Conservation (phyloP, 495 filamentous ascomycete species). For the Aspergillus bridgeri region DNA sequence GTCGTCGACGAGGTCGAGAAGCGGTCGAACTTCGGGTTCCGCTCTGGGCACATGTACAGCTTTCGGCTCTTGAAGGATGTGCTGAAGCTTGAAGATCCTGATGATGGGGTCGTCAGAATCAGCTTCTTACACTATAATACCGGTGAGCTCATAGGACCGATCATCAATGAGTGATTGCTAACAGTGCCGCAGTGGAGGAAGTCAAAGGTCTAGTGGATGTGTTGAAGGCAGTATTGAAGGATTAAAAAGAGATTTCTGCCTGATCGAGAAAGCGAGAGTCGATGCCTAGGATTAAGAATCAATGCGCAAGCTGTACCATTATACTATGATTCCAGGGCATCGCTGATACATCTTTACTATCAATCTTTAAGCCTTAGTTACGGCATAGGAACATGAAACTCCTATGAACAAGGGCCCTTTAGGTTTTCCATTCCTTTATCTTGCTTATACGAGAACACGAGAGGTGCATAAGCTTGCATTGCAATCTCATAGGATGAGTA, state of each 20-base stretch:
- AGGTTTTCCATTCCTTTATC: too few species aligned
- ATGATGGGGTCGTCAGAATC: slow-evolving; percentile 65
- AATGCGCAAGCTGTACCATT: too few species aligned
- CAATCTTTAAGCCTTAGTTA: too few species aligned
- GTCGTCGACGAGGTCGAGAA: slow-evolving; percentile 62
- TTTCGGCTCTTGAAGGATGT: slow-evolving; percentile 58
- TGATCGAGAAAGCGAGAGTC: too few species aligned
- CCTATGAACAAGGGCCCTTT: too few species aligned
- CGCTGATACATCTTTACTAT: too few species aligned
- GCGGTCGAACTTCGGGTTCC: slow-evolving; percentile 52
- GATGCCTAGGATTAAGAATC: too few species aligned
- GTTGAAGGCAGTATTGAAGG: slow-evolving; percentile 36
- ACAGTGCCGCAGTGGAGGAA: slow-evolving; percentile 49
- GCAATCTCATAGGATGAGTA: too few species aligned
- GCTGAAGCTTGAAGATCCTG: slow-evolving; percentile 46
- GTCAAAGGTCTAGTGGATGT: slow-evolving; percentile 48
- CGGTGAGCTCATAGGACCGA: slow-evolving; percentile 36
- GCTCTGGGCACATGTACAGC: slow-evolving; percentile 69
- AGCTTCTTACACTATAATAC: slow-evolving; percentile 76
- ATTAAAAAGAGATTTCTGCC: not conserved
- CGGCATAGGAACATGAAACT: too few species aligned
- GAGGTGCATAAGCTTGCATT: too few species aligned
- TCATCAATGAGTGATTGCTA: slow-evolving; percentile 6
- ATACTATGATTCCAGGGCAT: too few species aligned
- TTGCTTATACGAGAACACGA: too few species aligned